These are phyloP conservation scores for Diospyros lotus DNA, from an alignment of 148 eudicot species.

Conservation along the genomic window DNA sequence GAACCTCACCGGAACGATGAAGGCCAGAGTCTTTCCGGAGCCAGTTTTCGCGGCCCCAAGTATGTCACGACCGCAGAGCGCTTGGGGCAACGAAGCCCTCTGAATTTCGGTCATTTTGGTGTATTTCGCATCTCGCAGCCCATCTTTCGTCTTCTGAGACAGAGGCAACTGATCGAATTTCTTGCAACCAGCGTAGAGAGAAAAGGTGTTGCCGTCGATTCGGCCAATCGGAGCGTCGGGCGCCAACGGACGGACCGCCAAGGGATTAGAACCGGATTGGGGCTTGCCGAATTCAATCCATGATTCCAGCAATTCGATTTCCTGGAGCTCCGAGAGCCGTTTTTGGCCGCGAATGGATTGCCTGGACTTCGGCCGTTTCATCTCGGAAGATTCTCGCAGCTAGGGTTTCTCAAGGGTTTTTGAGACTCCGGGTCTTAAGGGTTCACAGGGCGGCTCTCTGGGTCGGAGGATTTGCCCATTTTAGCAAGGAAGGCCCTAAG, in stretches of 20 bases:
- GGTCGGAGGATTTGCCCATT: neutral
- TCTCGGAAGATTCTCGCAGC: conserved; percentile 6
- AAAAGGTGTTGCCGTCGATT: conserved; percentile 45
- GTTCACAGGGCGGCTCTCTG: neutral
- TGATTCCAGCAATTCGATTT: conserved; percentile 54
- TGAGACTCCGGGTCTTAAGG: neutral
- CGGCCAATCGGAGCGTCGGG: conserved; percentile 45
- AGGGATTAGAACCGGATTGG: conserved; percentile 69
- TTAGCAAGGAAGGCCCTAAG: neutral
- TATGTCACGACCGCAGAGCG: conserved; percentile 78
- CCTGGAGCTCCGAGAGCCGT: conserved; percentile 48
- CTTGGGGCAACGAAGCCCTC: conserved; percentile 86
- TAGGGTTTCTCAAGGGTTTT: conserved; percentile 8
- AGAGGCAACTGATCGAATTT: conserved; percentile 71
- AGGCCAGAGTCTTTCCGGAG: conserved; percentile 88
- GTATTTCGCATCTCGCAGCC: conserved; percentile 41
- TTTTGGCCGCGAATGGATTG: conserved; percentile 33
- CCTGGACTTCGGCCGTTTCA: conserved; percentile 50
- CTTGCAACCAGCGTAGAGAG: conserved; percentile 55
- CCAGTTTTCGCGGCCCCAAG: conserved; percentile 96
- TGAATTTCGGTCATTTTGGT: conserved; percentile 77
- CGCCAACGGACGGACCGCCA: conserved; percentile 52
- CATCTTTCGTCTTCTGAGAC: conserved; percentile 72
- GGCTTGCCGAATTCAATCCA: conserved; percentile 73
- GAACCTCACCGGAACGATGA: conserved; percentile 74